A percentile compares a stretch with the other conserved stretches of the same genome.
phyloP scores from a whole-genome alignment of 495 filamentous ascomycete species.

The Neurospora sp. region DNA sequence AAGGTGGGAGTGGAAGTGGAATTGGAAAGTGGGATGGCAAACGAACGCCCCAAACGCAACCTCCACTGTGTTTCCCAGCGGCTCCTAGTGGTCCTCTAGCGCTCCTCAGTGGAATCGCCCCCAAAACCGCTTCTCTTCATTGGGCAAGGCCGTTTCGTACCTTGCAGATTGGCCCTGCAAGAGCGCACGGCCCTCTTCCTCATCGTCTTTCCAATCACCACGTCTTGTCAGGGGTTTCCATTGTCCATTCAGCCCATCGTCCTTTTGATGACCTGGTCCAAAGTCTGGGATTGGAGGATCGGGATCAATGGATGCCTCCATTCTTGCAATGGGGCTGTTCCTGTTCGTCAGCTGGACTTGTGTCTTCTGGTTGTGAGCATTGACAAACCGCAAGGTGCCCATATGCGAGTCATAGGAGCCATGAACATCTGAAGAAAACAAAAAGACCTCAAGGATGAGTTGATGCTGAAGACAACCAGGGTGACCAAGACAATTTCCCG shows the following conservation, averaged over 20 bases:
- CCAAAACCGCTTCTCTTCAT: background rate
- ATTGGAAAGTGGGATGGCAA: background rate
- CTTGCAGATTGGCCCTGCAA: background rate
- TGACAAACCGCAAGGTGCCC: background rate
- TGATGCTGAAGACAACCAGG: background rate
- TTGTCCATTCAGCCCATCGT: background rate
- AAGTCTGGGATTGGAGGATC: background rate
- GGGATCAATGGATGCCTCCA: background rate
- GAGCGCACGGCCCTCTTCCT: background rate
- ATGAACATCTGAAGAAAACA: background rate
- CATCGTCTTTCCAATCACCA: background rate
- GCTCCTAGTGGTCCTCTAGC: background rate
- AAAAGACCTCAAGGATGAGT: background rate
- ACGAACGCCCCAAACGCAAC: background rate
- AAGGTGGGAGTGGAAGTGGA: background rate
- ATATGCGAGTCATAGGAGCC: background rate
- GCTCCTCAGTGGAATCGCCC: background rate
- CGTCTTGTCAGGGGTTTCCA: background rate
- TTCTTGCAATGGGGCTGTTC: background rate
- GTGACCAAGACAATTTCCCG: background rate
- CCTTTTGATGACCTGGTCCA: background rate
- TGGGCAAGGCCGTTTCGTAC: background rate
- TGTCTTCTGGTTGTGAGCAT: background rate
- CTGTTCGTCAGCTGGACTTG: background rate
- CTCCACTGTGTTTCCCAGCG: background rate